These are phyloP conservation scores for Bolboschoenus planiculmis DNA, from an alignment of 176 grass and related monocot genomes.

Conservation along the genomic window DNA sequence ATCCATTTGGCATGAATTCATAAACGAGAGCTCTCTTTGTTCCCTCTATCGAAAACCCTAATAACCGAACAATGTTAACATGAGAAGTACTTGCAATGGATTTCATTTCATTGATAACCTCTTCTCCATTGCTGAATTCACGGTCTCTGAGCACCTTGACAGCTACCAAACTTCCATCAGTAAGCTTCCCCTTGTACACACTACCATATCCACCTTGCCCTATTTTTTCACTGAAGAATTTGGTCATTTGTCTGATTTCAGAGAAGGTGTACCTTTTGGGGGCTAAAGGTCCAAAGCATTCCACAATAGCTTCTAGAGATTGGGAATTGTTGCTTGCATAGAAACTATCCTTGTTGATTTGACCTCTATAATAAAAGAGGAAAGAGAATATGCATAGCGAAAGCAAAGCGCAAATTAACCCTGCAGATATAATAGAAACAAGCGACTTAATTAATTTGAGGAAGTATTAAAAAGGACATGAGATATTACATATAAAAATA, in stretches of 20 bases:
- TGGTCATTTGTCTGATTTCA: slow-evolving; percentile 39
- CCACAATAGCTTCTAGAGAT: slow-evolving; percentile 16
- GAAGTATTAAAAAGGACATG: too few relatives aligned
- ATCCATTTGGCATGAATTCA: slow-evolving; percentile 43
- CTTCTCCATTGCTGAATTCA: slow-evolving; percentile 22
- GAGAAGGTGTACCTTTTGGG: slow-evolving; percentile 39
- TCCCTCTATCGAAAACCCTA: slow-evolving; percentile 42
- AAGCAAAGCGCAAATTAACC: too few relatives aligned
- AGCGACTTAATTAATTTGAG: too few relatives aligned
- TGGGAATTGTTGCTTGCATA: too few relatives aligned
- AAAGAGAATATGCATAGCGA: too few relatives aligned
- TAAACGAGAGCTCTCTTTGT: slow-evolving; percentile 31
- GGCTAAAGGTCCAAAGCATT: not conserved
- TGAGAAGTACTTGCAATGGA: slow-evolving; percentile 48
- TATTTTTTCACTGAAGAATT: slow-evolving; percentile 35
- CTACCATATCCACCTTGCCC: slow-evolving; percentile 42
- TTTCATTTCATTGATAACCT: slow-evolving; percentile 49
- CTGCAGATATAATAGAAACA: too few relatives aligned
- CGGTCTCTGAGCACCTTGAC: slow-evolving; percentile 44
- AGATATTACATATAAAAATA: too few relatives aligned
- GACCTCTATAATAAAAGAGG: too few relatives aligned
- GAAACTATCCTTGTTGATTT: too few relatives aligned
- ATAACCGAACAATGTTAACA: slow-evolving; percentile 41
- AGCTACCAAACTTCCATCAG: slow-evolving; percentile 20
- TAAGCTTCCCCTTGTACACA: slow-evolving; percentile 38